Conservation (phyloP, 768 basidiomycete genomes). For the Phallus indusiatus region DNA sequence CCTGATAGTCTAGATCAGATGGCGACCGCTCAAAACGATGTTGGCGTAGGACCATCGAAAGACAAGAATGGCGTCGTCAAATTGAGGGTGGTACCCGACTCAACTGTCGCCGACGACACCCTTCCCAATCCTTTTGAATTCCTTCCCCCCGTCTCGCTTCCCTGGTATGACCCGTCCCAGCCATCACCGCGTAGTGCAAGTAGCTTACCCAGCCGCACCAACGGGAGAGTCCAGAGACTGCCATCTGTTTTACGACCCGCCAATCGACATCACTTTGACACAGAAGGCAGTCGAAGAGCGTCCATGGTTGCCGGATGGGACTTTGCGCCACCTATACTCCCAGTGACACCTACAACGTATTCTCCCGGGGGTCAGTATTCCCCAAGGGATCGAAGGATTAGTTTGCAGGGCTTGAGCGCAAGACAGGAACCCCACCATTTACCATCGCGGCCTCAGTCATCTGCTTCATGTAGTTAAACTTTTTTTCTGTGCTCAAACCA, state of each 20-base stretch:
- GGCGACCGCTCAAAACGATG: neutral
- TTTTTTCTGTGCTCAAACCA: neutral
- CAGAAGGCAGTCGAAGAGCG: neutral
- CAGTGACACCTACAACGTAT: neutral
- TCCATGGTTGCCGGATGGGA: neutral
- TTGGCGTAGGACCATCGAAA: neutral
- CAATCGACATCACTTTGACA: neutral
- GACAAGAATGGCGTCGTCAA: neutral
- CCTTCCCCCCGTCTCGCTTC: neutral
- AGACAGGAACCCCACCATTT: neutral
- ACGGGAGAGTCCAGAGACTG: neutral
- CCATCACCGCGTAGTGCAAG: neutral
- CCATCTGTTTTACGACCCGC: constrained; percentile 3
- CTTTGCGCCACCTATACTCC: neutral
- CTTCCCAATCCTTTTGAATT: constrained; percentile 1
- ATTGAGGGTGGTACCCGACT: neutral
- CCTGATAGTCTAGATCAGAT: neutral
- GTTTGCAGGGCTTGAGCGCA: neutral
- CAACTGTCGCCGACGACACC: neutral
- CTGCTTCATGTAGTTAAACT: neutral
- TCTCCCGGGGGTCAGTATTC: neutral
- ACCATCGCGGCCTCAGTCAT: neutral
- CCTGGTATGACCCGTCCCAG: neutral
- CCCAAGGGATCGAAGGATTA: neutral
- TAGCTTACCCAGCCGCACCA: neutral